These are phyloP conservation scores for Sporothrix phasma DNA, from an alignment of 2,329 filamentous ascomycete species.

Conservation along the genomic window DNA sequence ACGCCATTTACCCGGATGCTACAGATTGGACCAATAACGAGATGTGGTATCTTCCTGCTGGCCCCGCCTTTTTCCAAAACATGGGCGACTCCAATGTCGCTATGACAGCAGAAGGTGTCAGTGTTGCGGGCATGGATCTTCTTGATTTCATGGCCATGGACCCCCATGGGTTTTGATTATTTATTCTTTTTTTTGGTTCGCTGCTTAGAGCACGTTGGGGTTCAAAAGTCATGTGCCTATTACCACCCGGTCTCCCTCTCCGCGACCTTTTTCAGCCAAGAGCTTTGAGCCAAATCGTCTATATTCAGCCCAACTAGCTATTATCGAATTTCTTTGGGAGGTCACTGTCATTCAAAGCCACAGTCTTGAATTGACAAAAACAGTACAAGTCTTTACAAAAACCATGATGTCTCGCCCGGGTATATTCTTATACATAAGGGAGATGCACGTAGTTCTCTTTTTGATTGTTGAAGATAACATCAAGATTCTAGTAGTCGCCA, in stretches of 20 bases:
- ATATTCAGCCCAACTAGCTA: not conserved
- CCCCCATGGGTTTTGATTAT: not conserved
- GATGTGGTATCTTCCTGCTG: slow-evolving; percentile 58
- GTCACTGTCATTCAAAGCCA: not conserved
- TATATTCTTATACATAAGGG: no score
- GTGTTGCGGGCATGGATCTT: slow-evolving; percentile 55
- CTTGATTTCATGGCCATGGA: slow-evolving; percentile 56
- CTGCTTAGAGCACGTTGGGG: no score
- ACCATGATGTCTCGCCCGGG: no score
- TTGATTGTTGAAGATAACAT: no score
- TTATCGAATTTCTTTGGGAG: not conserved
- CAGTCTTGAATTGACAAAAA: not conserved
- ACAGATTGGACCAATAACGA: slow-evolving; percentile 48
- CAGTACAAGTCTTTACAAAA: no score
- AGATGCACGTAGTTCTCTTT: no score
- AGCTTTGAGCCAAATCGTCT: no score
- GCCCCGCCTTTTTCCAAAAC: slow-evolving; percentile 55
- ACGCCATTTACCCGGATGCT: slow-evolving; percentile 36
- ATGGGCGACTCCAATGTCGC: slow-evolving; percentile 51
- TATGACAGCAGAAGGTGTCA: slow-evolving; percentile 58
- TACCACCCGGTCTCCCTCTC: not conserved
- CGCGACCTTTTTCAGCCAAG: no score
- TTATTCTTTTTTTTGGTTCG: no score
- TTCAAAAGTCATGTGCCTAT: not conserved
- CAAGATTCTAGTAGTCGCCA: no score